Evolutionary conservation across 2,329 filamentous ascomycete genomes (phyloP).

Genomic region (Trichoderma gracile): DNA sequence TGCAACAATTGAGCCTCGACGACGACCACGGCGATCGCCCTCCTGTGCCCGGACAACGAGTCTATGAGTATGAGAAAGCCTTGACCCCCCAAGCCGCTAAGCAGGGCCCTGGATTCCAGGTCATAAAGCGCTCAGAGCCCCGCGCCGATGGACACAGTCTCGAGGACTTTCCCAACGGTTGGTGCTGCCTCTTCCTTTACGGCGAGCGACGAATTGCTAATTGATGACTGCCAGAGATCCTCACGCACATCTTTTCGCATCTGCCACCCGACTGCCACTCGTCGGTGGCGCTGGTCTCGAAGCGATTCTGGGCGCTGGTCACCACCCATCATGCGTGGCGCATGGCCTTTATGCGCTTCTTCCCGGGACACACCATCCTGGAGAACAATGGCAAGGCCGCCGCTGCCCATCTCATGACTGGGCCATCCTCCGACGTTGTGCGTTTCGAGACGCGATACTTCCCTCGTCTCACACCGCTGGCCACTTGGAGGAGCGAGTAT

Average conservation of each 20-base stretch:
- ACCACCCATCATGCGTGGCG: slow-evolving; percentile 93
- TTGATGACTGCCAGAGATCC: slow-evolving; percentile 64
- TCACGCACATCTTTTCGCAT: slow-evolving; percentile 90
- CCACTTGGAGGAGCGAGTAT: slow-evolving; percentile 97
- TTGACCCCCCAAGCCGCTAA: slow-evolving; percentile 49
- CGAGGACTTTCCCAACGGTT: slow-evolving; percentile 78
- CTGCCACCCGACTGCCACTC: slow-evolving; percentile 82
- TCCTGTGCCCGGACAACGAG: slow-evolving; percentile 51
- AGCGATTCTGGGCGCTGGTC: slow-evolving; percentile 80
- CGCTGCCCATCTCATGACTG: slow-evolving; percentile 44
- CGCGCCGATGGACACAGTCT: slow-evolving; percentile 47
- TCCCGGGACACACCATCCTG: slow-evolving; percentile 66
- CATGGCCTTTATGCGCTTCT: slow-evolving; percentile 87
- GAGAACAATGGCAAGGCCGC: slow-evolving; percentile 38
- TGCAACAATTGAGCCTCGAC: slow-evolving; percentile 54
- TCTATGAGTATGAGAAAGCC: slow-evolving; percentile 63
- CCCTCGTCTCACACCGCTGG: slow-evolving; percentile 74
- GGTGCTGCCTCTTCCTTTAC: slow-evolving; percentile 31
- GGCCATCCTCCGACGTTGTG: slow-evolving; percentile 55
- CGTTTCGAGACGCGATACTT: slow-evolving; percentile 78
- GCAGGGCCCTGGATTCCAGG: slow-evolving; percentile 56
- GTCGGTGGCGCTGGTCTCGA: slow-evolving; percentile 81
- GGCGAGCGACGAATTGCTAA: not conserved
- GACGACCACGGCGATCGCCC: slow-evolving; percentile 35
- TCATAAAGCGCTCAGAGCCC: slow-evolving; percentile 50